These are phyloP conservation scores for Monilinia vaccinii-corymbosi DNA, from an alignment of 2,329 filamentous ascomycete genomes.

Conservation along the genomic window DNA sequence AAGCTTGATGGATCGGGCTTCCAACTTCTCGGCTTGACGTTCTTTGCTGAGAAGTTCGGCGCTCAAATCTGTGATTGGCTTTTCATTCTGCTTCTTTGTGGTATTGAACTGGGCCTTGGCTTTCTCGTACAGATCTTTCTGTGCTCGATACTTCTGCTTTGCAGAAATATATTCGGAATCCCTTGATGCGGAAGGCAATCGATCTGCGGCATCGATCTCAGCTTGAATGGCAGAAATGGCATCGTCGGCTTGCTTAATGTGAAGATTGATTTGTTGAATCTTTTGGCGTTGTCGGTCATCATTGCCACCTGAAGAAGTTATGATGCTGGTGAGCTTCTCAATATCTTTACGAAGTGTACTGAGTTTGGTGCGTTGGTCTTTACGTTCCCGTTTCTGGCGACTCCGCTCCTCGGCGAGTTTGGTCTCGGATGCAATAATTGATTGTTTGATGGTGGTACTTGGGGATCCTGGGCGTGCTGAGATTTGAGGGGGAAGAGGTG, in stretches of 20 bases:
- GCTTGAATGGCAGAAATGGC: constrained; percentile 45
- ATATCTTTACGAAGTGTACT: constrained; percentile 64
- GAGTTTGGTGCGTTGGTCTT: constrained; percentile 64
- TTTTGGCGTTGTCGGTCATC: constrained; percentile 71
- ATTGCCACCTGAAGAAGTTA: constrained; percentile 59
- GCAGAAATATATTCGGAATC: constrained; percentile 40
- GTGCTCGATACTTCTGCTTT: constrained; percentile 45
- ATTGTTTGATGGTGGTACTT: constrained; percentile 66
- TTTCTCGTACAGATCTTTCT: constrained; percentile 37
- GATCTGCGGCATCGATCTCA: constrained; percentile 56
- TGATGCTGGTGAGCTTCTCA: constrained; percentile 55
- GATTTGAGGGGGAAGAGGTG: constrained; percentile 40
- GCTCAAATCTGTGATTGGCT: constrained; percentile 52
- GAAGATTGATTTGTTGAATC: constrained; percentile 64
- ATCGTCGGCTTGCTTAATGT: constrained; percentile 56
- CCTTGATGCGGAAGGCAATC: constrained; percentile 51
- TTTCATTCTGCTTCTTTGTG: constrained; percentile 53
- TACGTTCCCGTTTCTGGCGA: constrained; percentile 60
- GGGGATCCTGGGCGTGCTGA: constrained; percentile 66
- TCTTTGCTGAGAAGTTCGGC: constrained; percentile 52
- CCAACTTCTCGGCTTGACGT: constrained; percentile 63
- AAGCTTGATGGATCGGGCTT: constrained; percentile 61
- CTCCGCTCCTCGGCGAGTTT: constrained; percentile 62
- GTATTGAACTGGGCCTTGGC: constrained; percentile 46
- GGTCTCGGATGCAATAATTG: constrained; percentile 61